Evolutionary conservation across 1,284 basidiomycete species (phyloP).

Genomic region (Cutaneotrichosporon dermatis): DNA sequence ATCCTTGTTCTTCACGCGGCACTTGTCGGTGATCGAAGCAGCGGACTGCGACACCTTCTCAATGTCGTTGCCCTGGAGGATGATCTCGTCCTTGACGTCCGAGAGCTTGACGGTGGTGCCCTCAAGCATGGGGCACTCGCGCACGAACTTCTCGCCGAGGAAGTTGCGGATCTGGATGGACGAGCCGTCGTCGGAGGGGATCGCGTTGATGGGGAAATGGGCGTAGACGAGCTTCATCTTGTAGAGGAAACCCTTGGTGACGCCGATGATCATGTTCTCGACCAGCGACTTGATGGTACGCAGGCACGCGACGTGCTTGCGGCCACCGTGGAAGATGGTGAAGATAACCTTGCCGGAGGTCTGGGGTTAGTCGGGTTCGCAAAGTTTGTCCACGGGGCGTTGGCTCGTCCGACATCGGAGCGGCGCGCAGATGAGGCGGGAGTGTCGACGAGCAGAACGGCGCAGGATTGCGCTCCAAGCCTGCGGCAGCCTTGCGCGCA

Average conservation of each 20-base stretch:
- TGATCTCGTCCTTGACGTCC: constrained; percentile 92
- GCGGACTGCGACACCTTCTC: constrained; percentile 95
- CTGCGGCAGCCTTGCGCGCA: no score
- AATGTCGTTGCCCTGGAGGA: constrained; percentile 89
- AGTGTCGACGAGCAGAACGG: no score
- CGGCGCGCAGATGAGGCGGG: no score
- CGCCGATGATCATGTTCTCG: constrained; percentile 95
- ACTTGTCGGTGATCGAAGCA: constrained; percentile 89
- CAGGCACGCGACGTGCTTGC: constrained; percentile 98
- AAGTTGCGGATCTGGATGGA: constrained; percentile 97
- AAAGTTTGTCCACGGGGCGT: neutral
- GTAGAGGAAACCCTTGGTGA: constrained; percentile 98
- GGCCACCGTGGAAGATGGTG: constrained; percentile 94
- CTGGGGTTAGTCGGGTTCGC: neutral
- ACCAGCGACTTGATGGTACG: constrained; percentile 93
- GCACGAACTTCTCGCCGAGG: constrained; percentile 70
- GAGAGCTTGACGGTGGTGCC: constrained; percentile 87
- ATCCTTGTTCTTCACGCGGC: constrained; percentile 95
- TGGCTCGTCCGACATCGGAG: no score
- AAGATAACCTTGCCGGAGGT: constrained; percentile 69
- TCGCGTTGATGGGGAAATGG: constrained; percentile 99
- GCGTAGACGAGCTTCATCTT: constrained; percentile 99
- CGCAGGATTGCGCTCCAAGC: no score
- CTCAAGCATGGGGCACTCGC: constrained; percentile 85
- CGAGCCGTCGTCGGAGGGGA: constrained; percentile 76